Base-by-base conservation (phyloP, 2,329 filamentous ascomycete genomes). In the Stemphylium vesicarium region DNA sequence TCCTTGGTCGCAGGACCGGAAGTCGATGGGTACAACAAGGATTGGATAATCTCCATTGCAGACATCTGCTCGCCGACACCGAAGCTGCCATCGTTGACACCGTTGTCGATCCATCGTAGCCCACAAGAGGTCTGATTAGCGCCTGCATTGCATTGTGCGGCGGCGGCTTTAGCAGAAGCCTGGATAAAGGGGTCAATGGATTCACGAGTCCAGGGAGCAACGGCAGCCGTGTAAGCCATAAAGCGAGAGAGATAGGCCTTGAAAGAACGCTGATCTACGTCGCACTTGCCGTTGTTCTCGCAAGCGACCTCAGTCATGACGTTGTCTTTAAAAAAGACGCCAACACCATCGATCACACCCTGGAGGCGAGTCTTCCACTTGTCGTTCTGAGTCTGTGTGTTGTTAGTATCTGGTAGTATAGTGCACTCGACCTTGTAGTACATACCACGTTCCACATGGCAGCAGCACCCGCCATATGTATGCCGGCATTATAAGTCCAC, bases 61-160 rank as follows among this genome's bases (percentile, higher is more conserved):
- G 79, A 79, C 84, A 87, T 86, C 72, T 85, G 81, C 71, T 87
- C 81, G 13, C 84, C 84, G 11, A 85, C 83, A 39, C 84, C 84
- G 36, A 74, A 74, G 16, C 72, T 77, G 15, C 79, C 77, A 62
- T 85, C 83, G 59, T 80, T 80, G 1, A 47, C 62, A 16, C 71
- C 74, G 9, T 69, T 69, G 2, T 71, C 74, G 12, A 68, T 71
- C 80, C 80, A 82, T 31, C 71, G 70, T 4, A 79, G 75, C 20
- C 80, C 80, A 60, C 80, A 82, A 1, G 76, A 78, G 5, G 76
- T 75, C 20, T 80, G 75, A 24, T 81, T 77, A 1, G 59, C 56
- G 24, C 79, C 81, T 16, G 81, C 83, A 6, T 72, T 81, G 68
- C 85, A 88, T 26, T 80, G 79, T 49, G 77, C 71, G 2, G 83